Evolutionary conservation across 805 yeast genomes (phyloP).

Genomic region (Yarrowia sp.): DNA sequence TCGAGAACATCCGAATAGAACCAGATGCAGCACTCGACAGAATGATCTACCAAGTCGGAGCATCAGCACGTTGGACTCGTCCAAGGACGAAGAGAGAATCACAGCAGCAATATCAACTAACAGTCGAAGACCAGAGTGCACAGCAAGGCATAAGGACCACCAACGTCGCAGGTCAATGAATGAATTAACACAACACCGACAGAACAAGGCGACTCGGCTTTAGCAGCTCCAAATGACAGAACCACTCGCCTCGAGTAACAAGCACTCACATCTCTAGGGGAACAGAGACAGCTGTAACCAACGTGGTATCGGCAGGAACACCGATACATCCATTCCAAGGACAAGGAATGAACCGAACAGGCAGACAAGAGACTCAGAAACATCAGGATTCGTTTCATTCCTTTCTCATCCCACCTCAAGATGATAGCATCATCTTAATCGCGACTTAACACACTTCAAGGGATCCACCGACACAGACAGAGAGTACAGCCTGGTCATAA

Average conservation of each 20-base stretch:
- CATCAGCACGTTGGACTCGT: not conserved
- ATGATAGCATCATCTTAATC: not conserved
- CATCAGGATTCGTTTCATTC: not conserved
- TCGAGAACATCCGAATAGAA: not conserved
- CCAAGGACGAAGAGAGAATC: not conserved
- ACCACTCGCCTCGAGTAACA: not conserved
- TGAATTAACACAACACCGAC: not conserved
- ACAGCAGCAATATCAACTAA: not conserved
- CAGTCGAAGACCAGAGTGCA: not conserved
- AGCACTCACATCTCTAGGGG: not conserved
- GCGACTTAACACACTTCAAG: conserved; percentile 3
- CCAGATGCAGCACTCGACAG: not conserved
- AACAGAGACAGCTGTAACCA: not conserved
- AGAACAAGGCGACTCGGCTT: not conserved
- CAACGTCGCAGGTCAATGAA: not conserved
- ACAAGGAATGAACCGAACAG: not conserved
- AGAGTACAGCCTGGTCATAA: not conserved
- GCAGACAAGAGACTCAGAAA: not conserved
- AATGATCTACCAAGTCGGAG: not conserved
- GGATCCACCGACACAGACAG: conserved; percentile 7
- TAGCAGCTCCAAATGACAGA: not conserved
- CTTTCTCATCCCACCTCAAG: conserved; percentile 8
- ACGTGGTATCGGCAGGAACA: not conserved
- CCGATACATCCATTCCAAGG: not conserved
- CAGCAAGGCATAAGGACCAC: not conserved